Base-by-base conservation (phyloP, 148 eudicot genomes). In the Rhododendron mucronatum region DNA sequence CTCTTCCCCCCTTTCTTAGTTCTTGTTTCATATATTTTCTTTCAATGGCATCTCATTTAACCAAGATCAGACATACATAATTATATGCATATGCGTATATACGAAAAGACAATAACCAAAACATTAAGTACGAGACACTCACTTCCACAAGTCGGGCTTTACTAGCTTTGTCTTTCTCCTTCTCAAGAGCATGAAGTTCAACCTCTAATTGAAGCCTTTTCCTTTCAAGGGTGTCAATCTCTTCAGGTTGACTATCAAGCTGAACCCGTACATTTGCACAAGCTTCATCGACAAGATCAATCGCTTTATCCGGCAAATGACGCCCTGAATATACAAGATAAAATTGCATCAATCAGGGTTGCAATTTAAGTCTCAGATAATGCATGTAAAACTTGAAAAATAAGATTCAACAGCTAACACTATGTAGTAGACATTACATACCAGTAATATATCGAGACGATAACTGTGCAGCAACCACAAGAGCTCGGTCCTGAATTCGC, bases 121-220 rank as follows among this genome's bases (percentile, higher is more conserved):
- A 5, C 12, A 9, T 14, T 35, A 20, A 37, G 13, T 5, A 15
- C 50, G 26, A 20, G 78, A 33, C 80, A 91, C 90, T 88, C 16
- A 92, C 98, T 59, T 96, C 97, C 50, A 91, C 93, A 26, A 95
- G 93, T 3, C 98, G 94, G 9, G 98, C 97, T 84, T 92, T 93
- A 78, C 98, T 95, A n/a, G 95, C 97, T 84, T 94, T 96, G 79
- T 96, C 99, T 71, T 93, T 95, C 89, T 96, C 99, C 88, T 94
- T 96, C 85, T 94, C 97, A 23, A 95, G 95, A 79, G 99, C 99
- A 87, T 96, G 99, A 50, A 88, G 93, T 86, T 96, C 99, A 78
- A 95, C 90, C 86, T 95, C 98, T 74, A 96, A 80, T 86, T 96
- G 97, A 82, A 96, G 88, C 77, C 93, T 93, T 93, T 92, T 96